Conservation (phyloP, 2,329 filamentous ascomycete genomes). For the Scorias spongiosa region DNA sequence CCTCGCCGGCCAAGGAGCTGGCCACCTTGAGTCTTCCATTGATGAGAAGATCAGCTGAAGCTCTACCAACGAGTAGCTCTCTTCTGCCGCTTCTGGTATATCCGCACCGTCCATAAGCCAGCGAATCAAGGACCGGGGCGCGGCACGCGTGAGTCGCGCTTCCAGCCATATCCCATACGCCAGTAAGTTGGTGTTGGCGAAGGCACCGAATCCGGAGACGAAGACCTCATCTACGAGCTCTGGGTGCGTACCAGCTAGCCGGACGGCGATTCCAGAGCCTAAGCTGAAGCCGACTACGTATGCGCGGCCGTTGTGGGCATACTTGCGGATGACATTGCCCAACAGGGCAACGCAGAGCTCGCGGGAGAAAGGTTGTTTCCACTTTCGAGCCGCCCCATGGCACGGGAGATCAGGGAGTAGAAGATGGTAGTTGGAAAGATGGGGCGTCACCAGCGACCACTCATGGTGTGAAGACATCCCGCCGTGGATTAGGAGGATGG, state of each 20-base stretch:
- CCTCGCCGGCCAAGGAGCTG: no score
- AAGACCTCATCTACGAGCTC: conserved; percentile 9
- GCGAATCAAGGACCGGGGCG: conserved; percentile 7
- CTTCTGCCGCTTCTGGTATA: no score
- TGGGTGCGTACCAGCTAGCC: conserved; percentile 9
- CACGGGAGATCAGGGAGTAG: no score
- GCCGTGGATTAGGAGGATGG: no score
- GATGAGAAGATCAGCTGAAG: no score
- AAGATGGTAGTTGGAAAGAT: no score
- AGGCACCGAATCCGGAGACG: conserved; percentile 8
- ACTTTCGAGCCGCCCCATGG: no score
- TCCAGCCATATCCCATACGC: conserved; percentile 8
- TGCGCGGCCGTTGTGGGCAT: conserved; percentile 8
- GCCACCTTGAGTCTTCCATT: no score
- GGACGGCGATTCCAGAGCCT: conserved; percentile 11
- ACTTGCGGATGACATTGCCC: conserved; percentile 8
- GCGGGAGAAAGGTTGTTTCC: no score
- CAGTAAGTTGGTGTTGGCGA: conserved; percentile 2
- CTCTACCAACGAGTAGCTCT: no score
- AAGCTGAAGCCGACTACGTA: conserved; percentile 15
- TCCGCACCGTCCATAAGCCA: conserved; percentile 12
- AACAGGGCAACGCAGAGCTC: conserved; percentile 7
- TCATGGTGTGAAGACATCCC: no score
- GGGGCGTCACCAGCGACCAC: no score
- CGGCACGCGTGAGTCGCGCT: conserved; percentile 5